These are phyloP conservation scores for Tylopilus vinaceipallidus DNA, from an alignment of 768 basidiomycete species.

Conservation along the genomic window DNA sequence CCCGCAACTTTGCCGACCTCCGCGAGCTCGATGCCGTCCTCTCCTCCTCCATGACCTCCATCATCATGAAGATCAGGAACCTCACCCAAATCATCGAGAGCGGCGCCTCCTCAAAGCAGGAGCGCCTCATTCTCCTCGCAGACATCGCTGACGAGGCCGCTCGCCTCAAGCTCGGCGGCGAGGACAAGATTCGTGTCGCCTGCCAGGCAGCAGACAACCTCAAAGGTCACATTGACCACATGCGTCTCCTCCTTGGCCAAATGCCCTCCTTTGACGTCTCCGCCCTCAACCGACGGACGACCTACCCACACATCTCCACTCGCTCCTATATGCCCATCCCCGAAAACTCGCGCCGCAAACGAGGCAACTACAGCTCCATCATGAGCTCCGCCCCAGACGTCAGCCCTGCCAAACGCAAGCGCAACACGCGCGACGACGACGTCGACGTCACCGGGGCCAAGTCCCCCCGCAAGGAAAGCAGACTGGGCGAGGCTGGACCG, in stretches of 20 bases:
- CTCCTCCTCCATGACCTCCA: slow-evolving; percentile 77
- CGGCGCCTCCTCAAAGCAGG: slow-evolving; percentile 54
- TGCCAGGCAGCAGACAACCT: slow-evolving; percentile 89
- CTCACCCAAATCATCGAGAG: slow-evolving; percentile 79
- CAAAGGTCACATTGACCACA: slow-evolving; percentile 59
- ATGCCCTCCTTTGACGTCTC: slow-evolving; percentile 63
- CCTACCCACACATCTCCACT: slow-evolving; percentile 74
- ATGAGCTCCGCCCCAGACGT: slow-evolving; percentile 50
- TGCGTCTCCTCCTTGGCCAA: slow-evolving; percentile 58
- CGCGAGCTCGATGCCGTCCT: slow-evolving; percentile 98
- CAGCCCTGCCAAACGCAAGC: slow-evolving; percentile 66
- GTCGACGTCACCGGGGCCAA: slow-evolving; percentile 45
- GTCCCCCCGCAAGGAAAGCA: slow-evolving; percentile 63
- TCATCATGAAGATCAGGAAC: slow-evolving; percentile 74
- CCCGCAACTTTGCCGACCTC: slow-evolving; percentile 91
- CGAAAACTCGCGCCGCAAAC: slow-evolving; percentile 64
- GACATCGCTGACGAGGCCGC: slow-evolving; percentile 94
- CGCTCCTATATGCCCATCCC: slow-evolving; percentile 66
- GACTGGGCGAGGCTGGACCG: slow-evolving; percentile 39
- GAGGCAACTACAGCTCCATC: slow-evolving; percentile 55
- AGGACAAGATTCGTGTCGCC: slow-evolving; percentile 97
- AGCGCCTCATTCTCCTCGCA: slow-evolving; percentile 81
- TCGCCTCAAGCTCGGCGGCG: slow-evolving; percentile 88
- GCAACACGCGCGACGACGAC: slow-evolving; percentile 62
- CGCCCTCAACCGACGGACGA: slow-evolving; percentile 58